Evolutionary conservation across 2,329 filamentous ascomycete genomes (phyloP).

Genomic region (Aspergillus jensenii): DNA sequence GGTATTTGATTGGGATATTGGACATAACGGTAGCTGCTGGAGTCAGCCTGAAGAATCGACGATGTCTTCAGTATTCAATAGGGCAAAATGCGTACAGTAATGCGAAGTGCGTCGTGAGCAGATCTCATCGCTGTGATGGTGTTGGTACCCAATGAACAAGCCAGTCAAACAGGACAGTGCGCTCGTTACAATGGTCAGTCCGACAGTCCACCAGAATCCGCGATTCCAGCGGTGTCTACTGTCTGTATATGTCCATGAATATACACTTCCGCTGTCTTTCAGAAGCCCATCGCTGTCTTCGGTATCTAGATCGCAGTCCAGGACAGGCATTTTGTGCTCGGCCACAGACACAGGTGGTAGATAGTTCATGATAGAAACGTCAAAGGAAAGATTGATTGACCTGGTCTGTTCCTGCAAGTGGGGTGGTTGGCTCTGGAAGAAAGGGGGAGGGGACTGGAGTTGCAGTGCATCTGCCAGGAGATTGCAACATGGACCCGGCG

Average conservation of each 20-base stretch:
- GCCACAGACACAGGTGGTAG: neutral
- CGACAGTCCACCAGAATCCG: slow-evolving; percentile 3
- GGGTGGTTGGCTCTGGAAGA: neutral
- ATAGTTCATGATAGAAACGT: neutral
- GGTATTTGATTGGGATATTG: slow-evolving; percentile 45
- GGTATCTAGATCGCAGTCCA: neutral
- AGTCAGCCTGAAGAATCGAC: neutral
- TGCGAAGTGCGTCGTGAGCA: slow-evolving; percentile 25
- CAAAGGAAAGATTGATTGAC: too few relatives aligned
- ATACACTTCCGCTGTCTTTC: neutral
- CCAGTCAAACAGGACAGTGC: slow-evolving; percentile 22
- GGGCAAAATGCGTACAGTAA: slow-evolving; percentile 22
- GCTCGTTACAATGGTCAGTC: slow-evolving; percentile 16
- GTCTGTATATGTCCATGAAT: neutral
- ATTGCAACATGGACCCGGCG: neutral
- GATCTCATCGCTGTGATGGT: slow-evolving; percentile 18
- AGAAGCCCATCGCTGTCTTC: slow-evolving; percentile 7
- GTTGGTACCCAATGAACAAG: slow-evolving; percentile 13
- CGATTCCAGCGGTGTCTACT: neutral
- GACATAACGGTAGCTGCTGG: slow-evolving; percentile 35
- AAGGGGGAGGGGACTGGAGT: neutral
- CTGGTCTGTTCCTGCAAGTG: too few relatives aligned
- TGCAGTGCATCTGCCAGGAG: neutral
- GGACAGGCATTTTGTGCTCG: slow-evolving; percentile 5
- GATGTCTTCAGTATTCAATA: neutral